These are phyloP conservation scores for Helotiales sp. DNA, from an alignment of 2,329 filamentous ascomycete species.

Conservation along the genomic window DNA sequence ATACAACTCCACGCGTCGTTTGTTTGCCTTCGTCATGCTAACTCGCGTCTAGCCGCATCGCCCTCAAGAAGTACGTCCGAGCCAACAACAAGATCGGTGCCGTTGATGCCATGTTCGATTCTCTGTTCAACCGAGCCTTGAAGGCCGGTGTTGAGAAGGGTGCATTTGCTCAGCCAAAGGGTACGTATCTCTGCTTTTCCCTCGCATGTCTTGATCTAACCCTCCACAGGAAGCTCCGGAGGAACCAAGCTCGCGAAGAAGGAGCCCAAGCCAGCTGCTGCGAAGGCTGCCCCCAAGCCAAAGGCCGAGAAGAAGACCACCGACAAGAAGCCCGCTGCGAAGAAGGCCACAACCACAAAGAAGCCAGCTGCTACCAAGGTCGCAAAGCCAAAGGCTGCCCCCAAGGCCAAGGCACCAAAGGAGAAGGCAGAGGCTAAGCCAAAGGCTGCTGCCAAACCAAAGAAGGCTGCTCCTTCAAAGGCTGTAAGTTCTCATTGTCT, in stretches of 20 bases:
- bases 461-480: conserved; percentile 39
- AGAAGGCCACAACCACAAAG: conserved; percentile 45
- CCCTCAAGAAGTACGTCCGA: conserved; percentile 76
- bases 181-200: conserved; percentile 52
- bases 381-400: conserved; percentile 39
- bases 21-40: conserved; percentile 28
- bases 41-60: conserved; percentile 57
- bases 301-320: conserved; percentile 44
- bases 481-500: conserved; percentile 33
- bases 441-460: conserved; percentile 49
- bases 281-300: conserved; percentile 44
- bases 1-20: conserved; percentile 36
- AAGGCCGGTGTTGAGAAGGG: conserved; percentile 70
- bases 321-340: conserved; percentile 48
- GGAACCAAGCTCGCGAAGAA: conserved; percentile 76
- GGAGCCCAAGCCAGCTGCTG: conserved; percentile 50
- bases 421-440: conserved; percentile 50
- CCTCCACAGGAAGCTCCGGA: conserved; percentile 64
- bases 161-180: conserved; percentile 73
- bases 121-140: conserved; percentile 73
- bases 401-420: conserved; percentile 46
- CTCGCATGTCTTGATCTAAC: conserved; percentile 35
- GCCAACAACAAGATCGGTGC: conserved; percentile 70
- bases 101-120: conserved; percentile 63
- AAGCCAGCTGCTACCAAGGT: conserved; percentile 39